Evolutionary conservation across 2,329 filamentous ascomycete genomes (phyloP).

Genomic region (Ampelomyces quisqualis): DNA sequence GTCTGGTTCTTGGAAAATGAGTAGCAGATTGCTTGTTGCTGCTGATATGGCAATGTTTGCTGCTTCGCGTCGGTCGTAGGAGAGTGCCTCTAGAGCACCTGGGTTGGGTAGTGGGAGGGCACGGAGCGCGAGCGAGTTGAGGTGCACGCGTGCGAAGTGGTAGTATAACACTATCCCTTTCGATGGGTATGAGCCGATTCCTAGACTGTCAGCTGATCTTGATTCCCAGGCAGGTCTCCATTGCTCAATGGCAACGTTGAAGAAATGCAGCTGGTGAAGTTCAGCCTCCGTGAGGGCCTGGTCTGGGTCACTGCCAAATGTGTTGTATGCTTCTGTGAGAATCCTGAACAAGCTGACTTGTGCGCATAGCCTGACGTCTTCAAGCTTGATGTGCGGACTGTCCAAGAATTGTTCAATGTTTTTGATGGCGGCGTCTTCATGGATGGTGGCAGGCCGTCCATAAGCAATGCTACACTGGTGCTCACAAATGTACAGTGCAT

Average conservation of each 20-base stretch:
- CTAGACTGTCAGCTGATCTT: constrained; percentile 29
- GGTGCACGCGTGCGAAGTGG: constrained; percentile 57
- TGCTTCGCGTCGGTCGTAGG: constrained; percentile 46
- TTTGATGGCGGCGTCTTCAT: constrained; percentile 42
- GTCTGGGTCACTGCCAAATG: constrained; percentile 38
- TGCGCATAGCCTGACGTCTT: constrained; percentile 33
- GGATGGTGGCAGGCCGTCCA: constrained; percentile 45
- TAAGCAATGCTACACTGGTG: constrained; percentile 47
- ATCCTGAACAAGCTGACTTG: constrained; percentile 40
- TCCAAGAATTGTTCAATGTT: constrained; percentile 40
- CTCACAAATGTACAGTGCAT: constrained; percentile 44
- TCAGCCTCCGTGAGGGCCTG: constrained; percentile 42
- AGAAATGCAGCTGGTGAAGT: constrained; percentile 43
- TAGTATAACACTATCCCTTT: constrained; percentile 56
- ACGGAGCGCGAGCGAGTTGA: constrained; percentile 53
- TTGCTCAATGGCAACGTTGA: constrained; percentile 49
- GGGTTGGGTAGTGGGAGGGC: constrained; percentile 45
- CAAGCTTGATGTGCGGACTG: constrained; percentile 29
- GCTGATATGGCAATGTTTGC: constrained; percentile 49
- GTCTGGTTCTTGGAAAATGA: constrained; percentile 50
- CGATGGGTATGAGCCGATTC: constrained; percentile 44
- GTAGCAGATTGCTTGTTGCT: constrained; percentile 49
- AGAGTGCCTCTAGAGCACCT: constrained; percentile 48
- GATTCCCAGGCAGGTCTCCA: constrained; percentile 46
- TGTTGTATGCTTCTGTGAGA: constrained; percentile 37